Base-by-base conservation (phyloP, 768 basidiomycete genomes). In the Auricularia heimuer region DNA sequence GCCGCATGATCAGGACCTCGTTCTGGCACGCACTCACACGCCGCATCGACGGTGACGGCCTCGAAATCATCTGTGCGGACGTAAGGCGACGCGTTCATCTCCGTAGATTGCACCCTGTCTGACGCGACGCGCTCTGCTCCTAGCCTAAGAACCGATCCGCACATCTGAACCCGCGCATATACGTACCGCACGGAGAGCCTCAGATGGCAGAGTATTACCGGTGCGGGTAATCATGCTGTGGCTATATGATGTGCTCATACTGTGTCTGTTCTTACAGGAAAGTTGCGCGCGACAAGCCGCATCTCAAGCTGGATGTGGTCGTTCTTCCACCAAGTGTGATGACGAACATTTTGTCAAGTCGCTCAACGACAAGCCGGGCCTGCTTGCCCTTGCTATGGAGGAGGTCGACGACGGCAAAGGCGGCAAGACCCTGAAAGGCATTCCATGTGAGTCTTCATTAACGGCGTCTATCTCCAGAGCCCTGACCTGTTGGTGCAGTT, bases 11-110 rank as follows among this genome's bases (percentile, higher is more conserved):
- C 77, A 89, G 87, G 74, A 86, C 94, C 76, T 95, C 94, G 3
- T 99, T 99, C 80, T 99, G 96, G 96, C 92, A 97, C 73, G 92
- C 94, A 6, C 82, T 99, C 63, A 99, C 97, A 2, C 86, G 96
- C 62, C 87, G 95, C 51, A 98, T 98, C 70, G 97, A 99, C 73
- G 94, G 94, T 1, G 94, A 98, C 64, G 96, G 96, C 3, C 82
- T 99, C 34, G 96, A 98, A 75, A 92, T 95, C 70, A 98, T 98
- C 69, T 95, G 93, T 65, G 94, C 94, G 3, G 97, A 98, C 75
- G 56, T 60, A 14, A 60, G 56, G 24, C 24, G 56, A 29, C 34
- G 11, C 11, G 56, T 29, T 60, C 4, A 29, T 33, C 54, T 7
- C 3, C 54, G 54, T 7, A 10, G 39, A 42, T 42, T 42, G 39